These are phyloP conservation scores for Colletotrichum neosansevieriae DNA, from an alignment of 2,329 filamentous ascomycete species.

Conservation along the genomic window DNA sequence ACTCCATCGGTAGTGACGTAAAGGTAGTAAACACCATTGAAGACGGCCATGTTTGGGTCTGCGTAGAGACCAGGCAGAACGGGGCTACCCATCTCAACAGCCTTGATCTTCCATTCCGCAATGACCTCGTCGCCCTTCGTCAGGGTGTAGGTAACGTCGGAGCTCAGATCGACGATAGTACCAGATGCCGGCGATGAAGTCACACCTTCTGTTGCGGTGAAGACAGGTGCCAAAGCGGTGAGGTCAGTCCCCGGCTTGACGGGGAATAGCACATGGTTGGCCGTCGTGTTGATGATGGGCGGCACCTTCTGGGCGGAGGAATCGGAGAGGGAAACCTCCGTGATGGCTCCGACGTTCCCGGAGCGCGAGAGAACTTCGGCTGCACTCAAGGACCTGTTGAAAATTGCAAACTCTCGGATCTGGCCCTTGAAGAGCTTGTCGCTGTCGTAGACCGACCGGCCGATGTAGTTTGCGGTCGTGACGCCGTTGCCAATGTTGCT, in stretches of 20 bases:
- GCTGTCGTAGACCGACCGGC: conserved; percentile 41
- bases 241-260: conserved; percentile 42
- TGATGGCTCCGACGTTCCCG: conserved; percentile 35
- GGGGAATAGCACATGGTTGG: conserved; percentile 40
- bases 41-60: conserved; percentile 61
- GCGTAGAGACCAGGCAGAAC: conserved; percentile 55
- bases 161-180: conserved; percentile 39
- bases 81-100: conserved; percentile 47
- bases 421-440: conserved; percentile 43
- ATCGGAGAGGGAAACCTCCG: conserved; percentile 37
- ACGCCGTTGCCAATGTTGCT: conserved; percentile 41
- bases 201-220: conserved; percentile 40
- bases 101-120: conserved; percentile 39
- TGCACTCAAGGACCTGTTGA: conserved; percentile 42
- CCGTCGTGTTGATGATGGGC: conserved; percentile 39
- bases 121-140: conserved; percentile 17
- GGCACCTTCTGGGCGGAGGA: conserved; percentile 37
- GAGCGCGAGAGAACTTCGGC: conserved; percentile 39
- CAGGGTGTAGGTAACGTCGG: conserved; percentile 40
- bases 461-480: conserved; percentile 44
- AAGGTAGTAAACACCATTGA: conserved; percentile 59
- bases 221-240: conserved; percentile 41
- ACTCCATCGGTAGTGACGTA: conserved; percentile 61
- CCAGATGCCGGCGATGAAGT: conserved; percentile 41
- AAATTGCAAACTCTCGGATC: conserved; percentile 43